Base-by-base conservation (phyloP, 768 basidiomycete species). In the Xerocomus spinulosus region DNA sequence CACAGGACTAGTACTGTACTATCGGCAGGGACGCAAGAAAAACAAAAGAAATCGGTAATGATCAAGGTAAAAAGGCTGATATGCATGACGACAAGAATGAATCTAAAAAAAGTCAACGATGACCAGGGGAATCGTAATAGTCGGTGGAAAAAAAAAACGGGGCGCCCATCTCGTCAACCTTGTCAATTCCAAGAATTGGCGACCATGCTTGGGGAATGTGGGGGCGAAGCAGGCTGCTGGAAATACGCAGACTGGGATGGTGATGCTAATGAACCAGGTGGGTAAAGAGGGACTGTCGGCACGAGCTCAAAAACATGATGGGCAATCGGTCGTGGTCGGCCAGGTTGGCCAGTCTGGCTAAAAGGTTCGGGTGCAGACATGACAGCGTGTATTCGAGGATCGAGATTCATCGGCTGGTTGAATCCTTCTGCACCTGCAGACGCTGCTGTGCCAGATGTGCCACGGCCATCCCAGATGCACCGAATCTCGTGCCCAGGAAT, bases 381-480 rank as follows among this genome's bases (percentile, higher is more conserved):
- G 23, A 92, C 90, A 7, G 83, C 88, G 53, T 95, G 92, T 14
- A 95, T 84, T 26, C 84, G 81, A 3, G 90, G 82, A 53, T 94
- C 91, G 57, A 87, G 86, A 28, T 74, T 73, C 62, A 82, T 78
- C 4, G 73, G 66, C 30, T 62, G 56, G 12, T 60, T 46, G 35
- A 44, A 46, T 68, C 74, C 55, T 70, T 75, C 58, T 58, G 42
- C 66, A 49, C 48, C 25, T 50, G 58, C 5, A 51, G 60, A 17
- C 46, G 66, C 42, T 52, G 57, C 37, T 57, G 64, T 33, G 58
- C 58, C 17, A 8, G 60, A 56, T 14, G 61, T 60, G 12, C 79
- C 66, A 59, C 90, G 82, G 12, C 90, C 94, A 61, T 97, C 92
- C 87, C 92, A 96, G 23, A 92, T 80, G 59, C 90, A 92, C 23